phyloP scores from a whole-genome alignment of 2,329 filamentous ascomycete genomes.

The Diaporthe aspalathi region DNA sequence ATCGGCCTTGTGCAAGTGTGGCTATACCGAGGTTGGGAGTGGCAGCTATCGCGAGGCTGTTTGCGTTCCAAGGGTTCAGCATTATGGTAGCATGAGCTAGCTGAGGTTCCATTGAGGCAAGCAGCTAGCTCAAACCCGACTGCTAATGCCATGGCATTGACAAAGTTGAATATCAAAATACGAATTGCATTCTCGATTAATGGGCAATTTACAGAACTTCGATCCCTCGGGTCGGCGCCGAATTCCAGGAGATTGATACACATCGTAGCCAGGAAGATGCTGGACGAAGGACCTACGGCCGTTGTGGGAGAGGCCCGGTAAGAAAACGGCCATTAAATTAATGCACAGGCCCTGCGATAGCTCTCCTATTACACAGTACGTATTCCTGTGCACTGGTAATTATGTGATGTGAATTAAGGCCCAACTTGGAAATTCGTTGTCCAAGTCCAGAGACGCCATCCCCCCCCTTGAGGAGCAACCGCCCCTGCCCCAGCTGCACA shows the following conservation, averaged over 20 bases:
- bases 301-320: background rate
- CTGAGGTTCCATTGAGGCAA: slow-evolving; percentile 1
- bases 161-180: slow-evolving; percentile 18
- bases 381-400: background rate
- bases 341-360: background rate
- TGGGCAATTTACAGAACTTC: slow-evolving; percentile 22
- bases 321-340: slow-evolving; percentile 14
- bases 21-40: slow-evolving; percentile 6
- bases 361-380: slow-evolving; percentile 20
- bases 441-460: background rate
- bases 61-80: no score
- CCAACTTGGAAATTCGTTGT: slow-evolving; percentile 19
- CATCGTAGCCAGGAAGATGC: slow-evolving; percentile 36
- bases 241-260: slow-evolving; percentile 37
- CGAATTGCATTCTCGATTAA: slow-evolving; percentile 24
- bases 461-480: slow-evolving; percentile 16
- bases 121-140: background rate
- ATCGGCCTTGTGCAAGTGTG: background rate
- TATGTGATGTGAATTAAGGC: slow-evolving; percentile 28
- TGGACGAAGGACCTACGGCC: slow-evolving; percentile 25
- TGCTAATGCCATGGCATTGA: background rate
- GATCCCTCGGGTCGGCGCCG: slow-evolving; percentile 19
- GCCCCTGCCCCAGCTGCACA: slow-evolving; percentile 15
- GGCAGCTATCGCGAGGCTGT: background rate
- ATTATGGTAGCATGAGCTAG: background rate